Base-by-base conservation (phyloP, 345 rosid species). In the Toxicodendron radicans region DNA sequence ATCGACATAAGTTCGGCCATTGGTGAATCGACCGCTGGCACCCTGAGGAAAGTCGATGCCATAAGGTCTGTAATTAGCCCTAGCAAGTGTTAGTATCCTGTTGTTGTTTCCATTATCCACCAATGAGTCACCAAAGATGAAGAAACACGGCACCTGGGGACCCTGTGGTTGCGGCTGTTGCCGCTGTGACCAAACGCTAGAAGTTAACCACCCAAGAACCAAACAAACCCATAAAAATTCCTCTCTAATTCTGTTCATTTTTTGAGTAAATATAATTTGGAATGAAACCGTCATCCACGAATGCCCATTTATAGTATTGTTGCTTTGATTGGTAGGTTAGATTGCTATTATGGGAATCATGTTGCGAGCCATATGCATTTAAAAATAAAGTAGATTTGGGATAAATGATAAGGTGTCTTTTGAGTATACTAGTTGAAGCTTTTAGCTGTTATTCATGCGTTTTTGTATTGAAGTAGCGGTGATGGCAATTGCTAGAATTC, bases 91-190 rank as follows among this genome's bases (percentile, higher is more conserved):
- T 2, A 82, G 57, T 75, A 94, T 74, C 67, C 89, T 79, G 73
- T 94, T 92, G 66, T 94, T 94, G 79, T 92, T 94, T 62, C 98
- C 98, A 80, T 92, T 94, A 68, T 94, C 98, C 2, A 92, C 98
- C 73, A 94, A 75, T 1, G 98, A 92, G 69, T 94, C 98, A n/a
- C 97, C 97, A 5, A 94, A 90, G 38, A 92, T 84, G 81, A 87
- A 94, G 83, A 87, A 90, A 78, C 97, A 86, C 23, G 98, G 95
- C 58, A 86, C 97, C 75, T 90, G 89, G 21, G 86, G 58, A 68
- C 77, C 76, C 78, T 71, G 86, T 7, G 73, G 73, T 66, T 82
- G 83, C 10, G 87, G 85, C 41, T 35, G 41, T 38, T 7, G 43
- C 35, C 35, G 66, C 63, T 84, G 84, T 13, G 88, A 63, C 20